Evolutionary conservation across 768 basidiomycete genomes (phyloP).

Genomic region (Termitomyces eurrhizus): DNA sequence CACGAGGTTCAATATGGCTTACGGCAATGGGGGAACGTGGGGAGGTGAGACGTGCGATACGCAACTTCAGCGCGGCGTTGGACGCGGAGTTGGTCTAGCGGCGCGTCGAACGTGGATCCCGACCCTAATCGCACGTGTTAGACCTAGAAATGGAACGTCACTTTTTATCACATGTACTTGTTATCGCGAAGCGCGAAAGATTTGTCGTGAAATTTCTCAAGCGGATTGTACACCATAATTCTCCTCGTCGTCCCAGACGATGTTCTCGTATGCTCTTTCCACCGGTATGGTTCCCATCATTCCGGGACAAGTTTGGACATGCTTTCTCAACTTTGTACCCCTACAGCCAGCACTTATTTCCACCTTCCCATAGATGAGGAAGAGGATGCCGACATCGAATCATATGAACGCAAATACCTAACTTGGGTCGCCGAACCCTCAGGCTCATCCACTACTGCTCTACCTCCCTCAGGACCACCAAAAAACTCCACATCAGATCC

Average conservation of each 20-base stretch:
- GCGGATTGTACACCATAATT: background rate
- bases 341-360: slow-evolving; percentile 57
- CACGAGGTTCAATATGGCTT: slow-evolving; percentile 56
- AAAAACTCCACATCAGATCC: slow-evolving; percentile 3
- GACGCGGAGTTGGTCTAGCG: slow-evolving; percentile 27
- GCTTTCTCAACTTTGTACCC: slow-evolving; percentile 4
- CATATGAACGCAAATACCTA: slow-evolving; percentile 42
- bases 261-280: slow-evolving; percentile 45
- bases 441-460: slow-evolving; percentile 17
- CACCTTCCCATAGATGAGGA: slow-evolving; percentile 60
- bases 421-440: slow-evolving; percentile 46
- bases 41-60: slow-evolving; percentile 60
- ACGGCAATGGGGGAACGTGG: slow-evolving; percentile 94
- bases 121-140: slow-evolving; percentile 48
- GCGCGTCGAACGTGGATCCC: background rate
- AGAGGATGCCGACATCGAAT: slow-evolving; percentile 43
- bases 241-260: slow-evolving; percentile 17
- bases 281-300: slow-evolving; percentile 27
- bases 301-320: background rate
- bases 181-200: slow-evolving; percentile 42
- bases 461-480: slow-evolving; percentile 5
- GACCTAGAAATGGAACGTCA: slow-evolving; percentile 6
- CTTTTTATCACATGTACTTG: slow-evolving; percentile 34
- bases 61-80: slow-evolving; percentile 47
- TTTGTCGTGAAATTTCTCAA: slow-evolving; percentile 11